These are phyloP conservation scores for Chaetothyriales sp. DNA, from an alignment of 2,329 filamentous ascomycete species.

Conservation along the genomic window DNA sequence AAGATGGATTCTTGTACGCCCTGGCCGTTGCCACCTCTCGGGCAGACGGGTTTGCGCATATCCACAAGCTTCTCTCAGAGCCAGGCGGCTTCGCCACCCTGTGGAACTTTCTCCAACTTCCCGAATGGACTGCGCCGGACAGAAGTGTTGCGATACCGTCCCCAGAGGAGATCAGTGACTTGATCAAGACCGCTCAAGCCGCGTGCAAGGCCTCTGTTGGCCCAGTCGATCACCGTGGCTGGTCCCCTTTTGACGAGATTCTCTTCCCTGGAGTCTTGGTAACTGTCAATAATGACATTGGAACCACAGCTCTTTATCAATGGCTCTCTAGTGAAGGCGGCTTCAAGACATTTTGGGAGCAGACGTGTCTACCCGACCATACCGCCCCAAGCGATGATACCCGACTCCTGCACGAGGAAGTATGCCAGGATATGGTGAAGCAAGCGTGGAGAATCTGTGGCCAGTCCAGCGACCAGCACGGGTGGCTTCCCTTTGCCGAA, in stretches of 20 bases:
- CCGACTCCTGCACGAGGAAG: neutral
- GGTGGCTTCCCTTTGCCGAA: constrained; percentile 6
- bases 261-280: neutral
- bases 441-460: neutral
- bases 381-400: neutral
- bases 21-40: neutral
- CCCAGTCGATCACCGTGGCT: neutral
- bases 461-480: constrained; percentile 5
- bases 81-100: constrained; percentile 4
- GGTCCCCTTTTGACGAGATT: neutral
- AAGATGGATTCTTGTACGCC: constrained; percentile 4
- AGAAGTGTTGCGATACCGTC: neutral
- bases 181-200: constrained; percentile 2
- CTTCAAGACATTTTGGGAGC: neutral
- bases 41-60: neutral
- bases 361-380: neutral
- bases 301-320: neutral
- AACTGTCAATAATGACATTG: neutral
- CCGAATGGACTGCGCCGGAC: constrained; percentile 1
- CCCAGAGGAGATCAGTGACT: constrained; percentile 2
- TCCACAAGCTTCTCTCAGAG: constrained; percentile 1
- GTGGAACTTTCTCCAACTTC: constrained; percentile 4
- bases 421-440: neutral
- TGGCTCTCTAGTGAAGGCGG: neutral
- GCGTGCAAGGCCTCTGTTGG: neutral